Percentiles rank a stretch among this genome's conserved stretches.
Conservation (phyloP, 2,329 filamentous ascomycete genomes). For the Cyclaneusma minus region DNA sequence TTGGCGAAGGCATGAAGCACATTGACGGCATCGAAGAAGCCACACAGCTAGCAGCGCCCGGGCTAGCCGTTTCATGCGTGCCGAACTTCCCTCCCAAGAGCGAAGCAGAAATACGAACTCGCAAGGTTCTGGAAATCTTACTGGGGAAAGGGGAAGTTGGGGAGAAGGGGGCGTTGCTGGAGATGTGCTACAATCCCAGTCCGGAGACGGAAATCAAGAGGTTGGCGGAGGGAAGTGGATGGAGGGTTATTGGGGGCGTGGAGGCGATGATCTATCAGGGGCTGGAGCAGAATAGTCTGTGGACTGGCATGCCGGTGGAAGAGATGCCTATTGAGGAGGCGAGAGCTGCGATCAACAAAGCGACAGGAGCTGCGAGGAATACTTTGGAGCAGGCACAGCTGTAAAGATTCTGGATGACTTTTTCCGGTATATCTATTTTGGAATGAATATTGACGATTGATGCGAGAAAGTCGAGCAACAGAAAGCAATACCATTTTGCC, state of each 20-base stretch:
- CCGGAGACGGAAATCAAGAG: conserved; percentile 52
- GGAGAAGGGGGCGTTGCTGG: conserved; percentile 52
- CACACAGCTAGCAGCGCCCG: conserved; percentile 36
- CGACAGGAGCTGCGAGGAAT: too few species aligned
- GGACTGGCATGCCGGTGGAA: conserved; percentile 50
- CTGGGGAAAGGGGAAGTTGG: conserved; percentile 23
- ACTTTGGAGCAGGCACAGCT: too few species aligned
- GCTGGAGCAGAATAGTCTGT: conserved; percentile 48
- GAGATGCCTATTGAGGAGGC: conserved; percentile 45
- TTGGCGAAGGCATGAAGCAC: conserved; percentile 43
- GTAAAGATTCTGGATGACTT: too few species aligned
- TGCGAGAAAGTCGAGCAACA: too few species aligned
- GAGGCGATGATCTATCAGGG: conserved; percentile 69
- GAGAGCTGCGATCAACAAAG: conserved; percentile 30
- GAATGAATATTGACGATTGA: too few species aligned
- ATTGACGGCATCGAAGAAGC: conserved; percentile 48
- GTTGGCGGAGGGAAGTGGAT: conserved; percentile 43
- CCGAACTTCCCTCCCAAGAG: conserved; percentile 61
- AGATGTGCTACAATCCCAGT: conserved; percentile 71
- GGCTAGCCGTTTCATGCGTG: conserved; percentile 57
- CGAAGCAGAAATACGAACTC: conserved; percentile 41
- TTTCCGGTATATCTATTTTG: too few species aligned
- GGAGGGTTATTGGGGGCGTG: conserved; percentile 61
- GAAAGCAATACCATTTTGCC: too few species aligned
- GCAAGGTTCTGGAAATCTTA: conserved; percentile 24